Evolutionary conservation across 768 basidiomycete genomes (phyloP).

Genomic region (Botryobasidium botryosum): DNA sequence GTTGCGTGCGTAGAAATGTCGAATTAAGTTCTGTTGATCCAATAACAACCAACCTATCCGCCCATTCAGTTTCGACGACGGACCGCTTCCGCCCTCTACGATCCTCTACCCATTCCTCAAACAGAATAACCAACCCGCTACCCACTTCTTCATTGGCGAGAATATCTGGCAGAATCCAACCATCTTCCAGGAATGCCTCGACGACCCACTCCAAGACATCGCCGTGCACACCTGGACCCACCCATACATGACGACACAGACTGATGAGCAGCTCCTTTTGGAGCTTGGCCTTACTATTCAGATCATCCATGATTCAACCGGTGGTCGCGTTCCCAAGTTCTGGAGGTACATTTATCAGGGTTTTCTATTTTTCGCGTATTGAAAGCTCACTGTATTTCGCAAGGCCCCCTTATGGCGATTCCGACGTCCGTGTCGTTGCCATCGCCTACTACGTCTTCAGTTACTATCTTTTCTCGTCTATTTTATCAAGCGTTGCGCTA

Average conservation of each 20-base stretch:
- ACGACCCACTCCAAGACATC: conserved; percentile 20
- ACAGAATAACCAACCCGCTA: conserved; percentile 47
- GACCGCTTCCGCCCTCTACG: conserved; percentile 34
- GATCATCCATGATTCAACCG: conserved; percentile 56
- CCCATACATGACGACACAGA: conserved; percentile 56
- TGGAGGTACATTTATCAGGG: no score
- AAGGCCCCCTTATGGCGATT: conserved; percentile 75
- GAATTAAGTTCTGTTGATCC: no score
- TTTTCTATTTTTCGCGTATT: no score
- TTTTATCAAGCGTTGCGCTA: no score
- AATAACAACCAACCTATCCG: no score
- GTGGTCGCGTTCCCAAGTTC: conserved; percentile 50
- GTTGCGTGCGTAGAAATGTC: no score
- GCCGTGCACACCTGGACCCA: conserved; percentile 52
- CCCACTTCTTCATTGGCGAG: conserved; percentile 80
- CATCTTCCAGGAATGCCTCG: conserved; percentile 37
- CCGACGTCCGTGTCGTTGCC: conserved; percentile 65
- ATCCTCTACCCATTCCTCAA: conserved; percentile 48
- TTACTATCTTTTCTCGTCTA: no score
- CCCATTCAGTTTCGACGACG: conserved; percentile 84
- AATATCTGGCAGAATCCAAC: conserved; percentile 49
- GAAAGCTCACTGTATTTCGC: no score
- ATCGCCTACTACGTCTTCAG: conserved; percentile 82
- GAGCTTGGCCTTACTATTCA: conserved; percentile 72
- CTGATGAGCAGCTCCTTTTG: no score